Base-by-base conservation (phyloP, 2,329 filamentous ascomycete species). In the Lojkania enalia region DNA sequence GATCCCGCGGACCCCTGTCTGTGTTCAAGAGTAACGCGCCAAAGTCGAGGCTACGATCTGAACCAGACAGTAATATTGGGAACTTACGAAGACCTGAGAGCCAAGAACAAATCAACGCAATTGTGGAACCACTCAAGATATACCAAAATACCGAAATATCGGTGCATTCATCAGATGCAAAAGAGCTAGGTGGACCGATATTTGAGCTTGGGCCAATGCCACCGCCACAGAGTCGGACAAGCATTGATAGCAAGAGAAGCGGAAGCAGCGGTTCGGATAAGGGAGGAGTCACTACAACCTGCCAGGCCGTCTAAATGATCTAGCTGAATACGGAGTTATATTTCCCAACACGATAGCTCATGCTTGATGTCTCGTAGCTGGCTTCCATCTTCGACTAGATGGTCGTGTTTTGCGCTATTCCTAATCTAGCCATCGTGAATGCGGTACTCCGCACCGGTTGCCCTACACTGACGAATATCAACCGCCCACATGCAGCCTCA, bases 81-180 rank as follows among this genome's bases (percentile, higher is more conserved):
- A 48, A 15, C 12, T 31, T 49, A 13, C 20, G 30, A 19, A 33
- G 38, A 23, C n/a, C 30, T 3, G 42, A 45, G 20, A 49, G 46
- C 35, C 23, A 49, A 29, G 46, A 49, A 19, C 32, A 30, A 16
- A 49, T 49, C 23, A 38, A 41, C 20, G 14, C 20, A 6, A 20
- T 13, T 3, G n/a, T 9, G 5, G 41, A 36, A 18, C 36, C 37
- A 2, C 32, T 48, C 15, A 32, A 39, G 41, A 48, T 48, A 11
- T 48, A 44, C 15, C 46, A 44, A 7, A 21, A 48, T 12, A 43
- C 27, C 5, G 45, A 44, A 20, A 21, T 44, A 6, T 18, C 14
- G 1, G 23, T 44, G 4, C 16, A 40, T 5, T 15, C 42, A 14
- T 13, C 36, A 3, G 33, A 27, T 20, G 25, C 36, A 15, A 35